These are phyloP conservation scores for Pulveroboletus sp. DNA, from an alignment of 768 basidiomycete species.

Conservation along the genomic window DNA sequence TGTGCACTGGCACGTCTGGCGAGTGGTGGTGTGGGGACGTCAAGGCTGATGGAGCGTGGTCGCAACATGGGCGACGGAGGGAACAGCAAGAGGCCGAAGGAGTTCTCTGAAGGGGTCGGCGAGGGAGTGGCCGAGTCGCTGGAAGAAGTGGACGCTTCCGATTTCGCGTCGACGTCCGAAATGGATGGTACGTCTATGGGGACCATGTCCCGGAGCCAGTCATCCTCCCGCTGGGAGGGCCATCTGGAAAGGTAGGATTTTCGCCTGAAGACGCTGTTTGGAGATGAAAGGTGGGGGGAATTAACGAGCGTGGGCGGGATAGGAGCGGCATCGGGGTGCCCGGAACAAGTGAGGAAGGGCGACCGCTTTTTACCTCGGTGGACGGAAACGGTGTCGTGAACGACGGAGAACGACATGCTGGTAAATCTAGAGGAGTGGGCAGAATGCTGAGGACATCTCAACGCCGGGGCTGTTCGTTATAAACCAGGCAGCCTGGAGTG, in stretches of 20 bases:
- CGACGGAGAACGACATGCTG: constrained; percentile 16
- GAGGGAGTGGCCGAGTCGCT: constrained; percentile 11
- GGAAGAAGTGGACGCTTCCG: constrained; percentile 6
- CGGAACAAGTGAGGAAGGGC: constrained; percentile 11
- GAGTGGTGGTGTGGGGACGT: constrained; percentile 13
- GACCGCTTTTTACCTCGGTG: constrained; percentile 17
- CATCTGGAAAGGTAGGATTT: constrained; percentile 30
- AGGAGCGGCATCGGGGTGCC: constrained; percentile 38
- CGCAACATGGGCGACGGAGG: constrained; percentile 24
- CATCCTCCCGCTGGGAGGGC: constrained; percentile 51
- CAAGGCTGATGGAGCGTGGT: constrained; percentile 20
- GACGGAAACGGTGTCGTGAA: constrained; percentile 12
- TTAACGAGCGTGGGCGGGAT: constrained; percentile 56
- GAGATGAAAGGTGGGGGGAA: constrained; percentile 52
- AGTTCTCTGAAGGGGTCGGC: constrained; percentile 24
- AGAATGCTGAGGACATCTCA: constrained; percentile 9
- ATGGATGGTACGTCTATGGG: constrained; percentile 29
- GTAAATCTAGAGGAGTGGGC: not conserved
- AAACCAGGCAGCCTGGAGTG: constrained; percentile 12
- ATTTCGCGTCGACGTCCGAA: constrained; percentile 16
- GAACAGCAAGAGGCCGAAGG: constrained; percentile 2
- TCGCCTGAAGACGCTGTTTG: constrained; percentile 46
- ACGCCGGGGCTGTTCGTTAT: constrained; percentile 7
- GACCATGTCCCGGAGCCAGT: constrained; percentile 63
- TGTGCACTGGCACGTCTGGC: constrained; percentile 9